Evolutionary conservation across 495 filamentous ascomycete genomes (phyloP).

Genomic region (Neurospora africana): DNA sequence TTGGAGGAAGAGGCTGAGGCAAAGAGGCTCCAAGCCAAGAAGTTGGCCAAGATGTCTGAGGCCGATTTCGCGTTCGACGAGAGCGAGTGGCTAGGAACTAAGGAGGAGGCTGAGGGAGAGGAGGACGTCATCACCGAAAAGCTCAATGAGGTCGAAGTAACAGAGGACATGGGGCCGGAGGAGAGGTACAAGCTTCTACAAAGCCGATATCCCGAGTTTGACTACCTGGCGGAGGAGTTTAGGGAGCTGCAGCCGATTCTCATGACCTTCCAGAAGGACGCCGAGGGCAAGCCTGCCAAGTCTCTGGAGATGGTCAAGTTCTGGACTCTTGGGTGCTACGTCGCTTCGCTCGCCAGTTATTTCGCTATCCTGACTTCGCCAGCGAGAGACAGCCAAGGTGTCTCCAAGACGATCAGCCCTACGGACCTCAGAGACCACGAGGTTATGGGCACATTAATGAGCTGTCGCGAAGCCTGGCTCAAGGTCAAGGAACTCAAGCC

Average conservation of each 20-base stretch:
- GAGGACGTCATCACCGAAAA: constrained; percentile 64
- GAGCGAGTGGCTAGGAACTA: constrained; percentile 58
- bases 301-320: constrained; percentile 55
- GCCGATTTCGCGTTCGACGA: constrained; percentile 90
- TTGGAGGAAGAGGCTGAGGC: constrained; percentile 88
- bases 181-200: constrained; percentile 70
- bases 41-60: constrained; percentile 71
- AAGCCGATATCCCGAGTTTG: constrained; percentile 82
- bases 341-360: constrained; percentile 82
- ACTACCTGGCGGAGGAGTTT: constrained; percentile 73
- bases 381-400: constrained; percentile 40
- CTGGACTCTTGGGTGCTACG: constrained; percentile 68
- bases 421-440: constrained; percentile 73
- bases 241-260: constrained; percentile 57
- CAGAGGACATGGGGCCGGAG: constrained; percentile 62
- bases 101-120: constrained; percentile 33
- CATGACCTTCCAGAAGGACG: constrained; percentile 38
- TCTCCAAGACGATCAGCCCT: constrained; percentile 49
- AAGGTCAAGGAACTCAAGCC: constrained; percentile 52
- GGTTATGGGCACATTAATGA: constrained; percentile 74
- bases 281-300: constrained; percentile 45
- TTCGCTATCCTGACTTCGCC: constrained; percentile 80
- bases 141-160: constrained; percentile 70
- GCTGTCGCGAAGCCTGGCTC: constrained; percentile 71
- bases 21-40: constrained; percentile 76